These are phyloP conservation scores for Cladorrhinum sp. DNA, from an alignment of 2,329 filamentous ascomycete species.

Conservation along the genomic window DNA sequence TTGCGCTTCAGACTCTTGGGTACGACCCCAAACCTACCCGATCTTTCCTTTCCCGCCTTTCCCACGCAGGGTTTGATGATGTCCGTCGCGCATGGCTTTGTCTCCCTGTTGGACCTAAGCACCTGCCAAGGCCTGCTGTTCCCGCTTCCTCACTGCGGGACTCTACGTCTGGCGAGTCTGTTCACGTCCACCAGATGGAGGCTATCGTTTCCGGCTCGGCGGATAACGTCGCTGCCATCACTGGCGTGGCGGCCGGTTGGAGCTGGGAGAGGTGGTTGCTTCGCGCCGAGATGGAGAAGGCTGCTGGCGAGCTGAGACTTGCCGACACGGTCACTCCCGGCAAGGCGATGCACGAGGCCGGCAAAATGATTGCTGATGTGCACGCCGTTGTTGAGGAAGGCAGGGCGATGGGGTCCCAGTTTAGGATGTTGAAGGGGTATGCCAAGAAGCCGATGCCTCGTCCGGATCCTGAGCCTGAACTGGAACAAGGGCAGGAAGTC, in stretches of 20 bases:
- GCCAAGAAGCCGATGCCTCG: slow-evolving; percentile 54
- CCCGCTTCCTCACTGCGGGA: slow-evolving; percentile 8
- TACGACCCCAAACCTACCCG: slow-evolving; percentile 86
- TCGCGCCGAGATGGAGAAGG: slow-evolving; percentile 78
- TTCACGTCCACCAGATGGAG: slow-evolving; percentile 53
- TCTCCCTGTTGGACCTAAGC: slow-evolving; percentile 68
- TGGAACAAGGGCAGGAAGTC: not conserved
- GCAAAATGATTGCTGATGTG: slow-evolving; percentile 58
- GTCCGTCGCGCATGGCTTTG: slow-evolving; percentile 86
- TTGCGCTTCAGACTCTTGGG: slow-evolving; percentile 81
- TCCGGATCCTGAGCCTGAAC: slow-evolving; percentile 20
- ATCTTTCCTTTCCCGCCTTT: slow-evolving; percentile 71
- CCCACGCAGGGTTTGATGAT: slow-evolving; percentile 71
- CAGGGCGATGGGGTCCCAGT: slow-evolving; percentile 55
- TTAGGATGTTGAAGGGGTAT: slow-evolving; percentile 61
- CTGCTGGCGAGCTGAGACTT: slow-evolving; percentile 61
- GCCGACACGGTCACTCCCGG: slow-evolving; percentile 51
- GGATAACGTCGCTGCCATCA: slow-evolving; percentile 68
- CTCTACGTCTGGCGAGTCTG: slow-evolving; percentile 33
- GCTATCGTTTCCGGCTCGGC: slow-evolving; percentile 66
- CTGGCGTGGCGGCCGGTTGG: slow-evolving; percentile 81
- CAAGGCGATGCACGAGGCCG: slow-evolving; percentile 52
- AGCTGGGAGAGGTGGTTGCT: slow-evolving; percentile 97
- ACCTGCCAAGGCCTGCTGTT: slow-evolving; percentile 32
- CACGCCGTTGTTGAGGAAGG: slow-evolving; percentile 63